These are phyloP conservation scores for Begonia masoniana DNA, from an alignment of 306 rosid species.

Conservation along the genomic window DNA sequence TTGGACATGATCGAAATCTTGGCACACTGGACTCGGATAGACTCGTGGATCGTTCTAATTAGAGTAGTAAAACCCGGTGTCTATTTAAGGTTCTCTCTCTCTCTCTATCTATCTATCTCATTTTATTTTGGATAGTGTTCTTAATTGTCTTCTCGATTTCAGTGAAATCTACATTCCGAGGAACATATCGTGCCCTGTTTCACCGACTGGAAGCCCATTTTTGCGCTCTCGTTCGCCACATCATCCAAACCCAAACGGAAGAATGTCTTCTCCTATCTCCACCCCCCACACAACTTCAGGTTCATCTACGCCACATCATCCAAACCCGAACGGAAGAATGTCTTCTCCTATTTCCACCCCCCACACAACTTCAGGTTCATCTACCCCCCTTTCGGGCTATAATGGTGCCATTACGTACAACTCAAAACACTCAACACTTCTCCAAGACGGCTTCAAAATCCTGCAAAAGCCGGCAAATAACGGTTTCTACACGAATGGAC, in stretches of 20 bases:
- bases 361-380: conserved; percentile 21
- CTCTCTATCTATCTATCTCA: conserved; percentile 2
- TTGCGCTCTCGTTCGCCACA: conserved; percentile 23
- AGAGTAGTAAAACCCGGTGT: conserved; percentile 32
- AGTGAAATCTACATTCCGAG: conserved; percentile 22
- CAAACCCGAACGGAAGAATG: conserved; percentile 28
- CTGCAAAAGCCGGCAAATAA: conserved; percentile 21
- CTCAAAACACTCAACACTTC: conserved; percentile 29
- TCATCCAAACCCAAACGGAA: conserved; percentile 25
- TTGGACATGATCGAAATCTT: conserved; percentile 30
- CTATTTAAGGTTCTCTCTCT: conserved; percentile 35
- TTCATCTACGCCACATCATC: conserved; percentile 30
- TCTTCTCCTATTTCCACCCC: conserved; percentile 39
- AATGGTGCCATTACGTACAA: conserved; percentile 20
- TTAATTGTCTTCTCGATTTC: conserved; percentile 2
- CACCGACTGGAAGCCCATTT: conserved; percentile 31
- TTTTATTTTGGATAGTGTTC: not conserved
- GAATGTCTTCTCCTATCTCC: conserved; percentile 34
- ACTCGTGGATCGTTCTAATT: conserved; percentile 22
- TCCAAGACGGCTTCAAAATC: conserved; percentile 30
- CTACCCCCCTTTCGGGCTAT: conserved; percentile 33
- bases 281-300: conserved; percentile 27
- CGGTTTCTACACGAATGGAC: conserved; percentile 22
- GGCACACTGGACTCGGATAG: conserved; percentile 34
- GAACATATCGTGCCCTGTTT: conserved; percentile 28